Conservation (phyloP, 2,329 filamentous ascomycete genomes). For the Colletotrichum shisoi region DNA sequence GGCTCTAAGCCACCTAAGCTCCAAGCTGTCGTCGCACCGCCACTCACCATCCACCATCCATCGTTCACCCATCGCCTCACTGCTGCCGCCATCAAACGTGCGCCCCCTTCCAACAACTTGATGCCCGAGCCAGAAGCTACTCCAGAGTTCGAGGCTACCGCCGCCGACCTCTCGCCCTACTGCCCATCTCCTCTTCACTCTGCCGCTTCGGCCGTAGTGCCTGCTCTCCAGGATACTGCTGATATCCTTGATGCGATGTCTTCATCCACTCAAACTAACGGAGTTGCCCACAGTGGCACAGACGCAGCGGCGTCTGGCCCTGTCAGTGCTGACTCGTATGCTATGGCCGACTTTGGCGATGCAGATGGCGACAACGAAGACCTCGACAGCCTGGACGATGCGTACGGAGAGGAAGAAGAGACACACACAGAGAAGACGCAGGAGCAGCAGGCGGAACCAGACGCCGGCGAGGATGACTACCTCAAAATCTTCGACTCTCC, state of each 20-base stretch:
- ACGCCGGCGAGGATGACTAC: conserved; percentile 57
- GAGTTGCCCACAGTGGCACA: conserved; percentile 36
- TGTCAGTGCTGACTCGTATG: conserved; percentile 36
- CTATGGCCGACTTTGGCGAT: conserved; percentile 36
- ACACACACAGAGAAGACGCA: conserved; percentile 45
- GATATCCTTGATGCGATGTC: conserved; percentile 59
- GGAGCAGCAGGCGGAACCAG: conserved; percentile 44
- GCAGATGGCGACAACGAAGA: conserved; percentile 45
- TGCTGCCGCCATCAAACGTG: conserved; percentile 10
- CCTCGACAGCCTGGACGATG: conserved; percentile 57
- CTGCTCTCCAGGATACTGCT: conserved; percentile 61
- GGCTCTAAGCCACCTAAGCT: no score
- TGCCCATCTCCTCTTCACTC: conserved; percentile 60
- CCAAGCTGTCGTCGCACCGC: conserved; percentile 7
- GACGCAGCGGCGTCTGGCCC: conserved; percentile 45
- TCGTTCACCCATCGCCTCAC: background rate
- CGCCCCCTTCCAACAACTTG: conserved; percentile 42
- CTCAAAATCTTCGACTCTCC: conserved; percentile 62
- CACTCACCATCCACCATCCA: conserved; percentile 9
- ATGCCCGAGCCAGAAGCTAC: conserved; percentile 54
- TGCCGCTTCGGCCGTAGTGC: conserved; percentile 57
- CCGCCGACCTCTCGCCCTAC: conserved; percentile 62
- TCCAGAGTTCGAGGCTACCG: conserved; percentile 60
- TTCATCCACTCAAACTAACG: conserved; percentile 42
- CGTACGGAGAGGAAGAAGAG: conserved; percentile 54